Conservation (phyloP, 1,284 basidiomycete genomes). For the Naganishia sp. region DNA sequence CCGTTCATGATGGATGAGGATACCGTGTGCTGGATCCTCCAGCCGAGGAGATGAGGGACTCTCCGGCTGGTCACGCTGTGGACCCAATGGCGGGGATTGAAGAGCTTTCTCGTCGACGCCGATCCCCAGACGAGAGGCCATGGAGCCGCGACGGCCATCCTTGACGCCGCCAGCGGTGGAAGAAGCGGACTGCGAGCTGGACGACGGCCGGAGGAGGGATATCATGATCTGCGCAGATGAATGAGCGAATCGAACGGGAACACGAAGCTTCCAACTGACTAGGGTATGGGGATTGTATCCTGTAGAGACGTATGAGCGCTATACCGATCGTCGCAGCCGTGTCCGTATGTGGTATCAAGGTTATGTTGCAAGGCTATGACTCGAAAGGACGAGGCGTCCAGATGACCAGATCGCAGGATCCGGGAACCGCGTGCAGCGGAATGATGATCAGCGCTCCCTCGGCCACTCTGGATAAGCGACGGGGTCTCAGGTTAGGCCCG, state of each 20-base stretch:
- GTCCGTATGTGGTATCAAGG: not conserved
- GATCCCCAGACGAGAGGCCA: constrained; percentile 17
- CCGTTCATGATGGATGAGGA: constrained; percentile 17
- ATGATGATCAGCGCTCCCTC: not conserved
- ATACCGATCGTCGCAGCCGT: too few species aligned
- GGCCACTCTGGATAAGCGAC: constrained; percentile 4
- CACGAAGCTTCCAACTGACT: not conserved
- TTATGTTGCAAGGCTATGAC: not conserved
- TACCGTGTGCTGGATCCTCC: constrained; percentile 10
- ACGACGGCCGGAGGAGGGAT: constrained; percentile 25
- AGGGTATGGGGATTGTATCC: not conserved
- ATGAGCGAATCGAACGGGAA: not conserved
- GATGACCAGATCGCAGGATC: not conserved
- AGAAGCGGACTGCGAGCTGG: constrained; percentile 6
- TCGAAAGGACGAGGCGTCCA: not conserved
- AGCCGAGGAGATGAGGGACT: not conserved
- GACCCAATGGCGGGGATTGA: not conserved
- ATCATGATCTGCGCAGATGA: constrained; percentile 9
- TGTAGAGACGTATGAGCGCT: too few species aligned
- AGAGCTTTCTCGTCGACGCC: constrained; percentile 1
- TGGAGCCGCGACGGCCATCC: constrained; percentile 9
- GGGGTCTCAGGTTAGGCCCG: constrained; percentile 4
- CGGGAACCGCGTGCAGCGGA: not conserved
- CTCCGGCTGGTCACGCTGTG: not conserved
- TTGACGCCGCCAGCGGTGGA: not conserved